Conservation (phyloP, 257 asterid species). For the Osmanthus fragrans region DNA sequence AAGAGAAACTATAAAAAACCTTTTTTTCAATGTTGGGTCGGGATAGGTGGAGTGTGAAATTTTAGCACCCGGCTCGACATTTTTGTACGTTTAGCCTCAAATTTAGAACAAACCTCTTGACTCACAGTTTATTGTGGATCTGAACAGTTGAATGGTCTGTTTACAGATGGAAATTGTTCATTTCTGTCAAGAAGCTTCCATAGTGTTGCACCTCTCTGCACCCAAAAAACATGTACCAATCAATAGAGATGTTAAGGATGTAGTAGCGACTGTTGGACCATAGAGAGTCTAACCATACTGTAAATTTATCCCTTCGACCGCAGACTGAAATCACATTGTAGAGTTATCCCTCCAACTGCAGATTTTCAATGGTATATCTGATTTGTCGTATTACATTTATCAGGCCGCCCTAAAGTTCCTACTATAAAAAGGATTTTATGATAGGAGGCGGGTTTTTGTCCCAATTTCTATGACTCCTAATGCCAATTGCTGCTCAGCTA, state of each 20-base stretch:
- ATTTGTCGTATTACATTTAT: too few relatives aligned
- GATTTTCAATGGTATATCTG: neutral
- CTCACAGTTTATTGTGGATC: neutral
- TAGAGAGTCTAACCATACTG: neutral
- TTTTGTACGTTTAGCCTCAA: neutral
- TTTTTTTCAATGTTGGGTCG: neutral
- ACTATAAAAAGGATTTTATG: neutral
- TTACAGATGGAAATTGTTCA: neutral
- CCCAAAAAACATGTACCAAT: neutral
- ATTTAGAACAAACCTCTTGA: neutral
- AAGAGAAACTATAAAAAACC: neutral
- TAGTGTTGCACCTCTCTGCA: slow-evolving; percentile 43
- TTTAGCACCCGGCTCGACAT: neutral
- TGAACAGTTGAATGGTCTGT: neutral
- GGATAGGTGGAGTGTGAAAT: neutral
- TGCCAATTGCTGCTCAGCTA: neutral
- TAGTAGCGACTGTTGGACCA: neutral
- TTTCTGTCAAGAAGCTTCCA: slow-evolving; percentile 41
- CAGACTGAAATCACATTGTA: neutral
- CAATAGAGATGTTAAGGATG: neutral
- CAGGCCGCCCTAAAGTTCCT: neutral
- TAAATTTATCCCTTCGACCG: neutral
- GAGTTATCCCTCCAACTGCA: neutral
- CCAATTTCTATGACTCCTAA: neutral
- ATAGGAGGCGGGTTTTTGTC: neutral